phyloP scores from a whole-genome alignment of 805 yeast species.

The Lachancea lanzarotensis region DNA sequence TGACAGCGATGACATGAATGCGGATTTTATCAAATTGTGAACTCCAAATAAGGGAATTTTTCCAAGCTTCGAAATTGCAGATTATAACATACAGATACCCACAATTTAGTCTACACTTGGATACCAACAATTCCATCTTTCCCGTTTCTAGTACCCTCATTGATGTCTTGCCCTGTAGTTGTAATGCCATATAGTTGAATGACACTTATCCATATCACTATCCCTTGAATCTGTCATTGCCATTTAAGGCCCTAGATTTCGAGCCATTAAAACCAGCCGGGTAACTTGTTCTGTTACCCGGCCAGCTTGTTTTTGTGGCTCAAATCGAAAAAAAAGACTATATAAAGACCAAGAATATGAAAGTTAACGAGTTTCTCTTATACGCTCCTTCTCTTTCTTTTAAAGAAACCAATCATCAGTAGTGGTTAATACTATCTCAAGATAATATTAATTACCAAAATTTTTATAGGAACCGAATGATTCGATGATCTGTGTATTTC shows the following conservation, averaged over 20 bases:
- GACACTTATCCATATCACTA: no score
- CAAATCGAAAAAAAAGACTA: conserved; percentile 3
- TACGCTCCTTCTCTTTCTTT: conserved; percentile 7
- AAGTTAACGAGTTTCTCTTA: neutral
- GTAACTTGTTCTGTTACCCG: neutral
- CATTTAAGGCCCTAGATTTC: neutral
- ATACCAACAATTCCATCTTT: no score
- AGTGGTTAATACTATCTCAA: conserved; percentile 39
- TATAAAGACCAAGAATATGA: neutral
- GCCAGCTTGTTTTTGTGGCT: conserved; percentile 1
- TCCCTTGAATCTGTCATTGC: no score
- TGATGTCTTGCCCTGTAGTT: no score
- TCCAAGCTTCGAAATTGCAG: no score
- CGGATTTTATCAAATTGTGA: conserved; percentile 8
- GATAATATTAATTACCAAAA: conserved; percentile 35
- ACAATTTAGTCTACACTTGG: no score
- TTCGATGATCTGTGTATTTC: conserved; percentile 25
- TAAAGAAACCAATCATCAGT: conserved; percentile 34
- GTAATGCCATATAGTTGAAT: no score
- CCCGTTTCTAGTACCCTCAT: no score
- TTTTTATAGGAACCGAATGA: conserved; percentile 34
- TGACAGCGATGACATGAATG: conserved; percentile 9
- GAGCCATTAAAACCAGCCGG: neutral
- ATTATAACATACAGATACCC: no score
- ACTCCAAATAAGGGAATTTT: neutral